A percentile compares a stretch with the other conserved stretches of the same genome.
Conservation (phyloP, 169 alveolate genomes). For the Pseudocohnilembus persalinus region DNA sequence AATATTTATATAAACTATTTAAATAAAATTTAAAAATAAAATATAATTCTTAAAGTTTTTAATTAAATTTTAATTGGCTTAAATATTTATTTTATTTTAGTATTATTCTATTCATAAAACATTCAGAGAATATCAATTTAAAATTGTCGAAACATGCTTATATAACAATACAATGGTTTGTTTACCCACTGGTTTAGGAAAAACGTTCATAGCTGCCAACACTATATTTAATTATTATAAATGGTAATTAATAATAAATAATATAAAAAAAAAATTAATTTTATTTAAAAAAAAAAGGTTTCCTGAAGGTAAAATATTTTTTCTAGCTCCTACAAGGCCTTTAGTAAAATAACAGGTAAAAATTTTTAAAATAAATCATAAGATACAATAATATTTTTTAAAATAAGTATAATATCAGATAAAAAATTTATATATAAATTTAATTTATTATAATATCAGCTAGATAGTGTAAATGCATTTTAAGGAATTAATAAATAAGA, state of each 20-base stretch:
- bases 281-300: slow-evolving; percentile 15
- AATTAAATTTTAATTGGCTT: background rate
- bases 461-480: slow-evolving; percentile 36
- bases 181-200: slow-evolving; percentile 76
- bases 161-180: slow-evolving; percentile 62
- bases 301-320: slow-evolving; percentile 63
- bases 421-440: no score
- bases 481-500: slow-evolving; percentile 19
- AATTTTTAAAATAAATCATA: no score
- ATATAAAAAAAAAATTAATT: no score
- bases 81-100: slow-evolving; percentile 10
- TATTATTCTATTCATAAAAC: slow-evolving; percentile 43
- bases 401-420: background rate
- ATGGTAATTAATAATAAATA: slow-evolving; percentile 33
- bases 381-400: no score
- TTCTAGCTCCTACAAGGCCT: slow-evolving; percentile 73
- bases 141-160: slow-evolving; percentile 51
- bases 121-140: slow-evolving; percentile 59
- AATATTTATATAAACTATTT: background rate
- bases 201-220: slow-evolving; percentile 66
- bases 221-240: slow-evolving; percentile 56
- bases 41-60: background rate
- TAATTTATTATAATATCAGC: background rate
- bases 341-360: slow-evolving; percentile 48
- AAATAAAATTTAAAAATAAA: background rate